A percentile compares a stretch with the other conserved stretches of the same genome.
These are phyloP conservation scores for Colletotrichum caudatum DNA, from an alignment of 2,329 filamentous ascomycete genomes.

Conservation along the genomic window DNA sequence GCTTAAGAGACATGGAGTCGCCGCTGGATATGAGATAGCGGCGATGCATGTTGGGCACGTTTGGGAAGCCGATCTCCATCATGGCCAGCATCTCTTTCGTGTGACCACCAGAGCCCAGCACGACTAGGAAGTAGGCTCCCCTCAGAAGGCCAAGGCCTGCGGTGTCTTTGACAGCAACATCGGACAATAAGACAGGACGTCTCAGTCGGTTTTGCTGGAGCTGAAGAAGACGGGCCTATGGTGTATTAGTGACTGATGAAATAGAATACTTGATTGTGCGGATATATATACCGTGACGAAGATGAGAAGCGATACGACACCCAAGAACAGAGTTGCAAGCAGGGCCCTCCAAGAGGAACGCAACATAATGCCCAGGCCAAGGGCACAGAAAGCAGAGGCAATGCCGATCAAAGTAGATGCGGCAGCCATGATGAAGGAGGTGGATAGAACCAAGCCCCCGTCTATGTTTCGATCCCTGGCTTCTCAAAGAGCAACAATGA, in stretches of 20 bases:
- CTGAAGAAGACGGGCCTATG: conserved; percentile 32
- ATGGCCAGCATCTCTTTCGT: conserved; percentile 95
- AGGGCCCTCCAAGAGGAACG: conserved; percentile 32
- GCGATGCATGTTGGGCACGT: conserved; percentile 69
- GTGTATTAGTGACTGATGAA: background rate
- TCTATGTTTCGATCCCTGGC: background rate
- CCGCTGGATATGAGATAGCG: conserved; percentile 86
- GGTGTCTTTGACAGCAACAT: conserved; percentile 2
- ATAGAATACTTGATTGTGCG: background rate
- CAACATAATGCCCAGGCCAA: conserved; percentile 27
- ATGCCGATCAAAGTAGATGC: conserved; percentile 32
- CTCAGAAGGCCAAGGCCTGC: conserved; percentile 43
- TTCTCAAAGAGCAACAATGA: background rate
- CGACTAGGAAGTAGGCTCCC: conserved; percentile 74
- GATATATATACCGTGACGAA: conserved; percentile 48
- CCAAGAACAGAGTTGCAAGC: conserved; percentile 13
- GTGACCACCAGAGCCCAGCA: conserved; percentile 94
- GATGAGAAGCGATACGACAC: conserved; percentile 41
- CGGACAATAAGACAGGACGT: conserved; percentile 32
- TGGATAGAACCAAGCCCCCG: too few species aligned
- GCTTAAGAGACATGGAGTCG: conserved; percentile 77
- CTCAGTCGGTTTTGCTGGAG: conserved; percentile 24
- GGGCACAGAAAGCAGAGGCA: conserved; percentile 20
- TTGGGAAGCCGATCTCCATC: conserved; percentile 70
- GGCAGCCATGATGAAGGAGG: conserved; percentile 7